Percentiles rank a stretch among this genome's conserved stretches.
Evolutionary conservation across 805 yeast genomes (phyloP).

Genomic region (Wickerhamomyces strasburgensis): DNA sequence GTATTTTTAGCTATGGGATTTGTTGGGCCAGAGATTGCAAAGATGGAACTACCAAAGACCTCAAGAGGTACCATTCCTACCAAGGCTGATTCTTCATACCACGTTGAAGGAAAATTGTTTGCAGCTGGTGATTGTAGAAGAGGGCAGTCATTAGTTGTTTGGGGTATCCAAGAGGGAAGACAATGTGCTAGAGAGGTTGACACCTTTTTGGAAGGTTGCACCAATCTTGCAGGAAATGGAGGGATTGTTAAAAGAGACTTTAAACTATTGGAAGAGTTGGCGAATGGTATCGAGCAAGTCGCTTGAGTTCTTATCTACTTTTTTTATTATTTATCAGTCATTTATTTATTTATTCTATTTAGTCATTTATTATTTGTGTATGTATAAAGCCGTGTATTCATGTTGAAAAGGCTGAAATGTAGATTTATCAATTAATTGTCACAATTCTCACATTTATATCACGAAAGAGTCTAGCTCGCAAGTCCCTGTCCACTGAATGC

Average conservation of each 20-base stretch:
- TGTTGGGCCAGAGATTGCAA: constrained; percentile 89
- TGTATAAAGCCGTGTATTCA: too few relatives aligned
- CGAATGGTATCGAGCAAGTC: constrained; percentile 26
- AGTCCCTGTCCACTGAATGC: too few relatives aligned
- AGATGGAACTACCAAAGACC: constrained; percentile 60
- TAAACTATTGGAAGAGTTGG: constrained; percentile 70
- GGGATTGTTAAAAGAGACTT: constrained; percentile 83
- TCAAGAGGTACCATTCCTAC: constrained; percentile 80
- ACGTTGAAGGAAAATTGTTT: constrained; percentile 68
- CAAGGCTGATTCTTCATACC: constrained; percentile 52
- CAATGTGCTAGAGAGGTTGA: constrained; percentile 97
- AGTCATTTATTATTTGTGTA: not conserved
- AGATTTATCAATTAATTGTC: too few relatives aligned
- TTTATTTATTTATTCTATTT: too few relatives aligned
- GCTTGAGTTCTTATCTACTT: constrained; percentile 1
- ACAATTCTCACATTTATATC: too few relatives aligned
- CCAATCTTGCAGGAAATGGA: constrained; percentile 91
- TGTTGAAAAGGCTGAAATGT: too few relatives aligned
- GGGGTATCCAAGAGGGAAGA: constrained; percentile 99
- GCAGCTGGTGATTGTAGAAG: constrained; percentile 99
- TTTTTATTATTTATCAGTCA: too few relatives aligned
- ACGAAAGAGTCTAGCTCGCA: too few relatives aligned
- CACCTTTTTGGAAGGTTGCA: constrained; percentile 64
- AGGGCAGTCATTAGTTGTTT: constrained; percentile 95
- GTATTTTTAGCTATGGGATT: constrained; percentile 96